Base-by-base conservation (phyloP, 164 flowering plant species). In the Aristolochia contorta region DNA sequence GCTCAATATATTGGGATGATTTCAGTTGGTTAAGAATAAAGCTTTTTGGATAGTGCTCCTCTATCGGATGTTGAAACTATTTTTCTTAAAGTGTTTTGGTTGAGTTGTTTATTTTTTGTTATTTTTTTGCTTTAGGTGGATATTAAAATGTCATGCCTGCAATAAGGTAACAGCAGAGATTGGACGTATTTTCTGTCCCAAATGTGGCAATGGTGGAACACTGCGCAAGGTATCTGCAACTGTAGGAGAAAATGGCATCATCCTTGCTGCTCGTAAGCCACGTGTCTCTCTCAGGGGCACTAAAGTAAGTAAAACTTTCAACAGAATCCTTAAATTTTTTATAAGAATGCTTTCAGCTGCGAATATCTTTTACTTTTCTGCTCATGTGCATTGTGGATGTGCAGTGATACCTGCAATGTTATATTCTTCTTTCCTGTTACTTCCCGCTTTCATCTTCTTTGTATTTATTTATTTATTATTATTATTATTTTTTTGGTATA, bases 171-270 rank as follows among this genome's bases (percentile, higher is more conserved):
- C 99, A 57, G 78, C 85, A 53, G 99, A 90, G 65, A 78, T 79
- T 64, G 93, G 91, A 65, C 82, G 85, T 62, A 82, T 93, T 46
- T 93, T 93, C 76, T 90, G 97, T 56, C 99, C 99, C 5, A 81
- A 79, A 59, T 93, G 99, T 82, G 99, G 99, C 49, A 93, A 93
- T 79, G 95, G 95, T 56, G 99, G 99, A 55, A 93, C 97, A 54
- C 67, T 91, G 67, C 81, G 93, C 20, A 91, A 81, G 65, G 95
- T 91, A 47, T 86, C 97, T 66, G 95, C 84, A 24, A 88, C 96
- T 14, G 93, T 93, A 53, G 86, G 81, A 70, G 97, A 86, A 70
- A 90, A 88, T 80, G 97, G 96, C 56, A 64, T 84, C 62, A 60
- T 78, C 45, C 62, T 87, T 62, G 84, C 93, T 18, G 80, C 80